Conservation (phyloP, 441 rosid genomes). For the Adansonia rubrostipa region DNA sequence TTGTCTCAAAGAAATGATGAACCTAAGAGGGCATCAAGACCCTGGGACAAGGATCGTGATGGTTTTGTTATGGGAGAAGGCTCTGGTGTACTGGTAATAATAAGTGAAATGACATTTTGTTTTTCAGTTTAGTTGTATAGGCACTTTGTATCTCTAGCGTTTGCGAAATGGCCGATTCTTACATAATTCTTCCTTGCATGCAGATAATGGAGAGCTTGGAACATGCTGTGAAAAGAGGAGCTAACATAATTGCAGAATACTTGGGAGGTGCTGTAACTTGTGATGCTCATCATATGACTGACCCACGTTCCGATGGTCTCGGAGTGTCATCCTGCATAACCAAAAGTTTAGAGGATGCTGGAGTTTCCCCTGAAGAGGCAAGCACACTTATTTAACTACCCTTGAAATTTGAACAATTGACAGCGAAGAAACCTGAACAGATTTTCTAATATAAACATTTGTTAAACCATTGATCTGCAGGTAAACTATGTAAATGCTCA, state of each 20-base stretch:
- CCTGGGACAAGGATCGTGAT: constrained; percentile 72
- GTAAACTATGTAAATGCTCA: constrained; percentile 73
- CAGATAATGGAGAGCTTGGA: constrained; percentile 80
- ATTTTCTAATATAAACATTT: neutral
- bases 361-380: constrained; percentile 71
- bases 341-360: constrained; percentile 62
- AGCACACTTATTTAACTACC: neutral
- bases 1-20: constrained; percentile 64
- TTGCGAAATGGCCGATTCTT: neutral
- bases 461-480: constrained; percentile 32
- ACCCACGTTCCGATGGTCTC: constrained; percentile 65
- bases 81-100: constrained; percentile 59
- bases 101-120: neutral
- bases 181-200: neutral
- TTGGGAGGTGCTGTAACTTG: constrained; percentile 66
- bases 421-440: neutral
- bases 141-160: neutral
- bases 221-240: constrained; percentile 72
- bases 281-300: constrained; percentile 81
- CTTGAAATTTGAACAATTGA: neutral
- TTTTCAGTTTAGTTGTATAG: neutral
- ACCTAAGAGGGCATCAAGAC: constrained; percentile 63
- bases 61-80: constrained; percentile 84
- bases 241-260: constrained; percentile 66
- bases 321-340: constrained; percentile 70